Conservation (phyloP, 2,329 filamentous ascomycete species). For the Fonsecaea erecta region DNA sequence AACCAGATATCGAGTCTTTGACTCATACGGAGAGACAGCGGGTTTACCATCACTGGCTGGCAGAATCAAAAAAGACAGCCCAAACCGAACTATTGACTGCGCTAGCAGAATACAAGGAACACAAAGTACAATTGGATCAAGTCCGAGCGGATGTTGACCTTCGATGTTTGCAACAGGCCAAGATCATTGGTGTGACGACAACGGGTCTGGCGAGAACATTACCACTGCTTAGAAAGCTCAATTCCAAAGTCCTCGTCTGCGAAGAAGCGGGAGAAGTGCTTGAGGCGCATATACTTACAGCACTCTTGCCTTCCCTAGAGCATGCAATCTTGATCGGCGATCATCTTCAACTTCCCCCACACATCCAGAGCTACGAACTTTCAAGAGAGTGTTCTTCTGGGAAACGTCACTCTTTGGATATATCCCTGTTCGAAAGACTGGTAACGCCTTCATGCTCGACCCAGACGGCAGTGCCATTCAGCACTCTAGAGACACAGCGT, state of each 20-base stretch:
- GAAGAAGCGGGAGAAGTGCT: slow-evolving; percentile 53
- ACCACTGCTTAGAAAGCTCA: slow-evolving; percentile 50
- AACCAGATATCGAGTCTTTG: background rate
- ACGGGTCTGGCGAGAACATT: slow-evolving; percentile 57
- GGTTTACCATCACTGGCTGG: slow-evolving; percentile 4
- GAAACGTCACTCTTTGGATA: slow-evolving; percentile 52
- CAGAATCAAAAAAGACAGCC: background rate
- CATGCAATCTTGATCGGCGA: slow-evolving; percentile 53
- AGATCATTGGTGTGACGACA: slow-evolving; percentile 61
- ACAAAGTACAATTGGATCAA: background rate
- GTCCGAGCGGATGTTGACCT: slow-evolving; percentile 9
- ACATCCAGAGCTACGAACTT: slow-evolving; percentile 46
- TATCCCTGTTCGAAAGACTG: slow-evolving; percentile 59
- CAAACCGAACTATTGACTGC: background rate
- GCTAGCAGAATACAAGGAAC: background rate
- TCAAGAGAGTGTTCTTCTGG: slow-evolving; percentile 44
- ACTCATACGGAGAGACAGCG: slow-evolving; percentile 1
- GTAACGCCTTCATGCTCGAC: slow-evolving; percentile 39
- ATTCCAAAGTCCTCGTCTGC: slow-evolving; percentile 48
- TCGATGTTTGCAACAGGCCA: slow-evolving; percentile 44
- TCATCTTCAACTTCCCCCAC: slow-evolving; percentile 50
- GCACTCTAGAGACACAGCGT: slow-evolving; percentile 61
- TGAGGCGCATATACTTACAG: slow-evolving; percentile 49
- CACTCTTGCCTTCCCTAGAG: slow-evolving; percentile 49
- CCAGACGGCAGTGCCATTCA: slow-evolving; percentile 43